Evolutionary conservation across 1,139 yeast genomes (phyloP).

Genomic region (Pichia terricola): DNA sequence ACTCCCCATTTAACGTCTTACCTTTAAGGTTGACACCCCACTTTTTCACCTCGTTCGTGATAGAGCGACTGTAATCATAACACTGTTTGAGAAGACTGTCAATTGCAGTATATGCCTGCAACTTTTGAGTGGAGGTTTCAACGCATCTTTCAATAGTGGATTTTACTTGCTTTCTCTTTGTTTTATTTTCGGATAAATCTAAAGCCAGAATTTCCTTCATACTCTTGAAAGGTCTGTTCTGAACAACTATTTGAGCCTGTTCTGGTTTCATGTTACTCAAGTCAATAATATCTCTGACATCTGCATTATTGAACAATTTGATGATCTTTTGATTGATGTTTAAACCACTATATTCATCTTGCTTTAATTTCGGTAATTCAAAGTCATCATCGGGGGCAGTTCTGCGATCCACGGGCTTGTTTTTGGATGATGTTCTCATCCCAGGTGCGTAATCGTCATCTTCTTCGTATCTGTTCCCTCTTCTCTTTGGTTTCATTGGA

Average conservation of each 20-base stretch:
- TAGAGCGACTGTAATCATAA: constrained; percentile 62
- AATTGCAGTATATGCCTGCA: constrained; percentile 88
- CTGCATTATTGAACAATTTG: constrained; percentile 70
- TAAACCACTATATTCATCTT: constrained; percentile 30
- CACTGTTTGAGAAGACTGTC: constrained; percentile 83
- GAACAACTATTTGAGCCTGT: constrained; percentile 53
- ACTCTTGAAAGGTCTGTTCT: constrained; percentile 58
- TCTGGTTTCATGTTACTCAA: constrained; percentile 62
- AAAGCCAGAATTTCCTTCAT: constrained; percentile 46
- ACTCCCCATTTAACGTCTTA: constrained; percentile 36
- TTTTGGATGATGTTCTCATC: neutral
- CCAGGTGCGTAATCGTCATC: constrained; percentile 6
- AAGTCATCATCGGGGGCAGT: constrained; percentile 13
- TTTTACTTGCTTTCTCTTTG: constrained; percentile 7
- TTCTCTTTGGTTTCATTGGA: neutral
- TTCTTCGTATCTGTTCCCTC: constrained; percentile 5
- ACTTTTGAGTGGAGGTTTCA: constrained; percentile 57
- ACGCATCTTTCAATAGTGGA: constrained; percentile 44
- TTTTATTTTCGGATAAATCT: constrained; percentile 30
- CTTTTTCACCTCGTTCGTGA: constrained; percentile 59
- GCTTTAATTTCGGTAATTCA: constrained; percentile 35
- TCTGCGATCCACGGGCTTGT: constrained; percentile 2
- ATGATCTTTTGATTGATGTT: constrained; percentile 62
- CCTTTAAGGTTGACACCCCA: constrained; percentile 83
- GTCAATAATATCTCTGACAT: constrained; percentile 68